Evolutionary conservation across 106 monocot species (phyloP).

Genomic region (Allium cepa): DNA sequence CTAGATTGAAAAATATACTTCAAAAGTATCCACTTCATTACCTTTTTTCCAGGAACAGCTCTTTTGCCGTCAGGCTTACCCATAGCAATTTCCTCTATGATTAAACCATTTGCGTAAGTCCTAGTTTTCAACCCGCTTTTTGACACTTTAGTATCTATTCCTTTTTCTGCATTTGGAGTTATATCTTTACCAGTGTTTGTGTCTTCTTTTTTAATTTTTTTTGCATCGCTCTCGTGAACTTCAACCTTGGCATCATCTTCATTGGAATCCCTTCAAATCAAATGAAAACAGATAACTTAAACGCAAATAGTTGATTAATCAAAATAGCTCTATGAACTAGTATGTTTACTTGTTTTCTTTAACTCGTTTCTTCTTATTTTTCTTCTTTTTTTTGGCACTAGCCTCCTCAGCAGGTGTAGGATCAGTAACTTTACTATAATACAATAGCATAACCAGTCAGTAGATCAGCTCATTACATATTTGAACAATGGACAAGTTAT

Average conservation of each 20-base stretch:
- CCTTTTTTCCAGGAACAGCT: conserved; percentile 56
- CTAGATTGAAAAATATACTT: too few species aligned
- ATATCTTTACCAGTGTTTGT: conserved; percentile 30
- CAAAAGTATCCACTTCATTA: conserved; percentile 1
- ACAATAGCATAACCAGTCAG: not conserved
- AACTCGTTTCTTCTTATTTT: conserved; percentile 32
- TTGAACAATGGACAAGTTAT: not conserved
- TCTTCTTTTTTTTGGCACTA: conserved; percentile 32
- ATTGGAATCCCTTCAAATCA: conserved; percentile 18
- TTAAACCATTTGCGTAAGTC: conserved; percentile 45
- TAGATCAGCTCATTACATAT: too few species aligned
- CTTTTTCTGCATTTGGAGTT: conserved; percentile 2
- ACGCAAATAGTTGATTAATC: too few species aligned
- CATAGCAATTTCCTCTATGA: conserved; percentile 54
- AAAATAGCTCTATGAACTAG: too few species aligned
- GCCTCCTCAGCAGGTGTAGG: conserved; percentile 8
- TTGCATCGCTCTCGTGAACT: conserved; percentile 5
- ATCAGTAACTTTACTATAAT: conserved; percentile 11
- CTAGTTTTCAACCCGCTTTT: conserved; percentile 16
- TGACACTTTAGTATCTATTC: conserved; percentile 5
- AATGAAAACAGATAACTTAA: not conserved
- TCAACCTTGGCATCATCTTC: not conserved
- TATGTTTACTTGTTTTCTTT: conserved; percentile 12
- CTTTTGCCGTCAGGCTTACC: conserved; percentile 66
- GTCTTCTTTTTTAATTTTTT: conserved; percentile 27